Evolutionary conservation across 2,329 filamentous ascomycete species (phyloP).

Genomic region (Aureobasidium sp.): DNA sequence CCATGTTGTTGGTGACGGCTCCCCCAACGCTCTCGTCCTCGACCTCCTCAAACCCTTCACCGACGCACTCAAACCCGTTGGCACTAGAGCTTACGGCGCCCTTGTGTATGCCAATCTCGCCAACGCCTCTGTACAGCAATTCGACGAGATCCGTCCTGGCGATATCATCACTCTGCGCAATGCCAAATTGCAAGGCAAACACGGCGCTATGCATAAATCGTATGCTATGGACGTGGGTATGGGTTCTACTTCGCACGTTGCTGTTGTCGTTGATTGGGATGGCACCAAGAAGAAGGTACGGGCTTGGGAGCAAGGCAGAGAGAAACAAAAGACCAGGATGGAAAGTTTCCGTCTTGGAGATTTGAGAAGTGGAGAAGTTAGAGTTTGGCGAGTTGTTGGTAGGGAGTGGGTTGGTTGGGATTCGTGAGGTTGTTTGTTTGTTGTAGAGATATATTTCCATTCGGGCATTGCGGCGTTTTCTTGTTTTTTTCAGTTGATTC

Average conservation of each 20-base stretch:
- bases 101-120: conserved; percentile 91
- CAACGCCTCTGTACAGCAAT: conserved; percentile 83
- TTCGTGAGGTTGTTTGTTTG: neutral
- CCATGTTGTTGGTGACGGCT: conserved; percentile 75
- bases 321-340: conserved; percentile 86
- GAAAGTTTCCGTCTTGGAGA: conserved; percentile 95
- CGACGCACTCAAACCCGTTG: conserved; percentile 72
- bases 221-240: conserved; percentile 85
- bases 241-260: conserved; percentile 61
- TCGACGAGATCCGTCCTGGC: conserved; percentile 86
- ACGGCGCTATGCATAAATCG: conserved; percentile 90
- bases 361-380: conserved; percentile 85
- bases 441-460: too few species aligned
- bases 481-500: too few species aligned
- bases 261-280: conserved; percentile 91
- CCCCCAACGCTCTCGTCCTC: conserved; percentile 66
- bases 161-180: conserved; percentile 93
- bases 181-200: conserved; percentile 89
- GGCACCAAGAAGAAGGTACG: conserved; percentile 96
- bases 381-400: conserved; percentile 94
- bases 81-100: conserved; percentile 83
- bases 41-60: conserved; percentile 66
- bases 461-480: too few species aligned
- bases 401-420: conserved; percentile 90
- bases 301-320: conserved; percentile 89